Base-by-base conservation (phyloP, 2,329 filamentous ascomycete genomes). In the Ascocoryne sarcoides region DNA sequence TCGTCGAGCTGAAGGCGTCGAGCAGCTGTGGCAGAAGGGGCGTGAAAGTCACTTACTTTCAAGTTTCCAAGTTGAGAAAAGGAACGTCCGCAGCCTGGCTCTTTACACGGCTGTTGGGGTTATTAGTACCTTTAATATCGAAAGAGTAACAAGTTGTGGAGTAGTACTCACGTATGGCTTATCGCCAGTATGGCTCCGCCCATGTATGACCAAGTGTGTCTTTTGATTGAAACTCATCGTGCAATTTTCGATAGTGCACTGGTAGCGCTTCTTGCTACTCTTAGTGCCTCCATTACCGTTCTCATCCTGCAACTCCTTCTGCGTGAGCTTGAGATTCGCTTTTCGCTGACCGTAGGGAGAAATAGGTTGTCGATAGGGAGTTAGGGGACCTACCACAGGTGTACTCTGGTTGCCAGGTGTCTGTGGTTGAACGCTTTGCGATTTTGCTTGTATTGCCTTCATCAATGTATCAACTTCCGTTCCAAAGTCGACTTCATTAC, bases 31-130 rank as follows among this genome's bases (percentile, higher is more conserved):
- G 9, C 7, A 7, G 23, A 12, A 26, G 23, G 12, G 5, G 7
- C 4, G n/a, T 3, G n/a, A n/a, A n/a, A 14, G 20, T 23, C 68
- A 33, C 29, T 54, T 64, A 87, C 84, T 69, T 89, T 92, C 35
- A 95, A 70, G 57, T 96, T 96, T 9, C 90, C 90, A 5, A 86
- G 71, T 61, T 95, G 90, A 10, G 86, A 92, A 60, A 96, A 96
- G 9, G 76, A 73, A 52, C 86, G 80, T 17, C 77, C 78, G 60
- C 90, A 96, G 4, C 73, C 72, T 3, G 76, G 72, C 49, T 84
- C 73, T 48, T 76, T 79, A 66, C 87, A 94, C 21, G 40, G 30
- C 50, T 55, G 21, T 30, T 12, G n/a, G 20, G 36, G n/a, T 4
- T 18, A 32, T 39, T 40, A 42, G 51, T 60, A 43, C n/a, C n/a